Conservation (phyloP, 352 stramenopile species). For the Pelagophyceae sp. region DNA sequence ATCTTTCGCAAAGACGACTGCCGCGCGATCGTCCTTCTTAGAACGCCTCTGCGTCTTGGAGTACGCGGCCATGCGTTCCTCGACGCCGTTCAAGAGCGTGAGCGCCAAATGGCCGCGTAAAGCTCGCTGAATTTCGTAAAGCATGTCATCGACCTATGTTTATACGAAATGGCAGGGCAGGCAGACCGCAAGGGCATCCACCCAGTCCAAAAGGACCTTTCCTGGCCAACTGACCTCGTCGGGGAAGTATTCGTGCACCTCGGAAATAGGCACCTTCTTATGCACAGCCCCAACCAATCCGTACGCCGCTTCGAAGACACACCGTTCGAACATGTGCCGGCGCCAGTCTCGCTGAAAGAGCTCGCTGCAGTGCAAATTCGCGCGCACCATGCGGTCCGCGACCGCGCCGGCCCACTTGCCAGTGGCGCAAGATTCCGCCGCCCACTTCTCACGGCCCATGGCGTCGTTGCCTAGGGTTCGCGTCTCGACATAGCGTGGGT, state of each 20-base stretch:
- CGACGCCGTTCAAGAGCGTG: background rate
- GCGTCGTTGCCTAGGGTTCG: conserved; percentile 15
- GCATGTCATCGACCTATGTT: conserved; percentile 5
- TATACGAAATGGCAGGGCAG: background rate
- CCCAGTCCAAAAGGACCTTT: background rate
- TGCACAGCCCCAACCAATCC: conserved; percentile 1
- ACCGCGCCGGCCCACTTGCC: conserved; percentile 17
- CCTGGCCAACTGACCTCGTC: background rate
- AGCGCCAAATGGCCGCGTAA: conserved; percentile 12
- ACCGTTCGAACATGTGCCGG: conserved; percentile 6
- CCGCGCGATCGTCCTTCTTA: background rate
- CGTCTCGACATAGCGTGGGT: too few species aligned
- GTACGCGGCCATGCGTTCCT: conserved; percentile 17
- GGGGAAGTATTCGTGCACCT: background rate
- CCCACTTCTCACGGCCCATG: conserved; percentile 8
- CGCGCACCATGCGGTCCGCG: background rate
- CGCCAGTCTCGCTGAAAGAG: conserved; percentile 16
- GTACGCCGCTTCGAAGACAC: conserved; percentile 3
- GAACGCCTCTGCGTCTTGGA: background rate
- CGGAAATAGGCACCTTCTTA: background rate
- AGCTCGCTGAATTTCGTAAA: conserved; percentile 6
- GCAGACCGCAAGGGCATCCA: background rate
- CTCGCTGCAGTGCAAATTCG: background rate
- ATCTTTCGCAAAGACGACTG: background rate
- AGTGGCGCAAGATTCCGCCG: conserved; percentile 2